Evolutionary conservation across 2,329 filamentous ascomycete species (phyloP).

Genomic region (Cytospora schulzeri): DNA sequence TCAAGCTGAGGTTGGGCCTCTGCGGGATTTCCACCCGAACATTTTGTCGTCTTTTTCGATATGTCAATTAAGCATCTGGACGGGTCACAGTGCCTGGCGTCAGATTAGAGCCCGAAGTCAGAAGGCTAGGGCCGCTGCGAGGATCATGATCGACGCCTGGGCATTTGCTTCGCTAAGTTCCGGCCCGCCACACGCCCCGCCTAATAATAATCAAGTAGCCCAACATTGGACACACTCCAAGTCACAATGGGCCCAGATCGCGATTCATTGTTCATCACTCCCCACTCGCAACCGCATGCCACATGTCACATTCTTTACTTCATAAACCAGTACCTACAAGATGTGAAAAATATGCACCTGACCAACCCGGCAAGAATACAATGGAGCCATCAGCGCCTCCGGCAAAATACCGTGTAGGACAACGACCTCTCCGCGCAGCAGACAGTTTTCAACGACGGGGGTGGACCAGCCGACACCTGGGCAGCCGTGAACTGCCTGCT

Average conservation of each 20-base stretch:
- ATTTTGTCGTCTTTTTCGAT: background rate
- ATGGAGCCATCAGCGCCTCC: background rate
- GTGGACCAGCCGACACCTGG: slow-evolving; percentile 26
- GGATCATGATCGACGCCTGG: slow-evolving; percentile 25
- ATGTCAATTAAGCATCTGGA: background rate
- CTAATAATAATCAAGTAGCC: background rate
- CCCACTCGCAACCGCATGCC: slow-evolving; percentile 37
- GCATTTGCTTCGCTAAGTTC: slow-evolving; percentile 25
- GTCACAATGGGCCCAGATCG: slow-evolving; percentile 1
- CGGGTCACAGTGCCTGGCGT: slow-evolving; percentile 17
- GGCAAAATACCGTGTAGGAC: slow-evolving; percentile 13
- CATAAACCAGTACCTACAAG: slow-evolving; percentile 32
- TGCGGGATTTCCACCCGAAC: background rate
- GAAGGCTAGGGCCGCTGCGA: slow-evolving; percentile 17
- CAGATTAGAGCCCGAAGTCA: slow-evolving; percentile 17
- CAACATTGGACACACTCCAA: slow-evolving; percentile 19
- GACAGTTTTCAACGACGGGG: slow-evolving; percentile 15
- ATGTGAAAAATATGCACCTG: background rate
- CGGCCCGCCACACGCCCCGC: slow-evolving; percentile 12
- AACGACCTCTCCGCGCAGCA: slow-evolving; percentile 4
- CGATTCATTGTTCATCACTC: slow-evolving; percentile 28
- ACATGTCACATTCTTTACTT: slow-evolving; percentile 36
- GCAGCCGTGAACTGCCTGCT: slow-evolving; percentile 10
- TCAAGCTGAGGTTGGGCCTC: slow-evolving; percentile 18
- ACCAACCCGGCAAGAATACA: background rate